Conservation (phyloP, 139 green algal species). For the Tetratostichococcus sp. region DNA sequence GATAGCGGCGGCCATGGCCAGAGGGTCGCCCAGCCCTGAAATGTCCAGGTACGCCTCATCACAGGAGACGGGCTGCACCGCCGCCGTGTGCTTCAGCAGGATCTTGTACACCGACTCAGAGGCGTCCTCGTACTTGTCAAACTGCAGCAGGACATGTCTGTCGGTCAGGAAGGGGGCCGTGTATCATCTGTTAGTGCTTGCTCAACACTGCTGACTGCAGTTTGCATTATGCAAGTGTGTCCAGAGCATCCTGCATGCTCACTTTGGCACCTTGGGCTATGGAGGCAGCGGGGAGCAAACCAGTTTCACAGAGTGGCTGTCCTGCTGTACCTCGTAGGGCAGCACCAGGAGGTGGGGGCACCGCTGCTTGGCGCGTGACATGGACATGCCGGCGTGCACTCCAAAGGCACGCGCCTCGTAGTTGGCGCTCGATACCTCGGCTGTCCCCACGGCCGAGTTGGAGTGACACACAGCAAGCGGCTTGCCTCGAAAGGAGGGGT, state of each 20-base stretch:
- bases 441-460: slow-evolving; percentile 62
- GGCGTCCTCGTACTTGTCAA: slow-evolving; percentile 82
- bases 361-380: slow-evolving; percentile 74
- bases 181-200: too few relatives aligned
- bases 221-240: too few relatives aligned
- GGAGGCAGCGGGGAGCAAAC: too few relatives aligned
- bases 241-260: too few relatives aligned
- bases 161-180: too few relatives aligned
- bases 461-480: slow-evolving; percentile 83
- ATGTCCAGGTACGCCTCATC: slow-evolving; percentile 96
- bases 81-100: slow-evolving; percentile 57
- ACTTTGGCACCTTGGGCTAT: too few relatives aligned
- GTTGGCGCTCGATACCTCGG: slow-evolving; percentile 86
- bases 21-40: slow-evolving; percentile 66
- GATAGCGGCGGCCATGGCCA: slow-evolving; percentile 45
- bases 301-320: too few relatives aligned
- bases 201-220: too few relatives aligned
- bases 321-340: slow-evolving; percentile 81
- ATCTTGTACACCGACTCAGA: slow-evolving; percentile 85
- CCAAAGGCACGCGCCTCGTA: slow-evolving; percentile 81
- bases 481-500: slow-evolving; percentile 12
- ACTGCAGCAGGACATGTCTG: slow-evolving; percentile 29
- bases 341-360: slow-evolving; percentile 89
- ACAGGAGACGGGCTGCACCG: slow-evolving; percentile 83
- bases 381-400: slow-evolving; percentile 80